phyloP scores from a whole-genome alignment of 345 rosid species.

The Murraya paniculata region DNA sequence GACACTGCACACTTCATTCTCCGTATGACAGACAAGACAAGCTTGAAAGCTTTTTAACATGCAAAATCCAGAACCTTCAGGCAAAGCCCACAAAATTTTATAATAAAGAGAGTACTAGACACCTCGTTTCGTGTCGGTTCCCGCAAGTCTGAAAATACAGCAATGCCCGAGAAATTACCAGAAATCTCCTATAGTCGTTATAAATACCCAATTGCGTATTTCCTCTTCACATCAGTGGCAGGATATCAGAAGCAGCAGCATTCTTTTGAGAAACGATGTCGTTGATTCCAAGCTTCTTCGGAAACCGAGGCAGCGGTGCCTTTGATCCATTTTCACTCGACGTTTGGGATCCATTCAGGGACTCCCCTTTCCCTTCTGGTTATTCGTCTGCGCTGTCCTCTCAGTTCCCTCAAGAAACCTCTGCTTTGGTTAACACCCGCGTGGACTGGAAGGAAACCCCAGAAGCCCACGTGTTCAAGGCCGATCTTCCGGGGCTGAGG shows the following conservation, averaged over 20 bases:
- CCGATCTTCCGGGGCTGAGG: conserved; percentile 14
- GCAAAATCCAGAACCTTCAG: too few relatives aligned
- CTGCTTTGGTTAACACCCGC: conserved; percentile 1
- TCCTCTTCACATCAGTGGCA: neutral
- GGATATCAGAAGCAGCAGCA: neutral
- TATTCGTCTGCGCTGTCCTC: neutral
- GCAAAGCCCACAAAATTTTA: too few relatives aligned
- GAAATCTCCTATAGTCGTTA: neutral
- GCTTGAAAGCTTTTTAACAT: too few relatives aligned
- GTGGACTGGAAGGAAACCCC: conserved; percentile 23
- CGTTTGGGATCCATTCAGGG: conserved; percentile 23
- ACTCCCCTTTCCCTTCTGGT: neutral
- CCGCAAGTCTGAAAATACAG: too few relatives aligned
- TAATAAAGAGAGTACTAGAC: too few relatives aligned
- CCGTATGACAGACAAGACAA: too few relatives aligned
- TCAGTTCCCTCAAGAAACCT: neutral
- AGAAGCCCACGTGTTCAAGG: conserved; percentile 17
- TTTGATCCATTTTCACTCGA: conserved; percentile 17
- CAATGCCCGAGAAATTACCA: neutral
- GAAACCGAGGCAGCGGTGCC: neutral
- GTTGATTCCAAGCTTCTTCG: conserved; percentile 23
- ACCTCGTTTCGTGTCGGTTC: too few relatives aligned
- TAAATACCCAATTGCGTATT: neutral
- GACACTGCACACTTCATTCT: too few relatives aligned
- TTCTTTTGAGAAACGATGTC: neutral